Percentiles rank a stretch among this genome's conserved stretches.
Conservation (phyloP, 352 stramenopile genomes). For the Globisporangium solare region DNA sequence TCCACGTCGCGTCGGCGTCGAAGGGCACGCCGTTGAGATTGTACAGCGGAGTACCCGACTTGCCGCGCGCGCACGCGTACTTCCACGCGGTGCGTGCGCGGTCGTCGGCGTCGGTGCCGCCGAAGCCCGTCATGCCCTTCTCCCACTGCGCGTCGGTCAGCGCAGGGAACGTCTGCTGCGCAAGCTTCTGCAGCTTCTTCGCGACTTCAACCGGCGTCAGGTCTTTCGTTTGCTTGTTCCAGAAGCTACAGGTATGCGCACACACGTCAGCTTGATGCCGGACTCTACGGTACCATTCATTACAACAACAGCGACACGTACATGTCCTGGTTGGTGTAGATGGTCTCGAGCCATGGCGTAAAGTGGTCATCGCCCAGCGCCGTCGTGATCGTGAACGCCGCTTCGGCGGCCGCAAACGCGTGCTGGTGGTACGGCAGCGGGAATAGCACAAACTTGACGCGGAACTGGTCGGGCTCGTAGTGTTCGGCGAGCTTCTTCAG, state of each 20-base stretch:
- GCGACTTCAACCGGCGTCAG: constrained; percentile 62
- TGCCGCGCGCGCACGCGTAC: constrained; percentile 70
- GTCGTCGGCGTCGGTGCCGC: constrained; percentile 62
- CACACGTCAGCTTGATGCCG: no score
- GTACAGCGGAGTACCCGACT: constrained; percentile 75
- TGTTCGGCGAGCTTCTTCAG: constrained; percentile 53
- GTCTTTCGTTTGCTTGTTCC: constrained; percentile 81
- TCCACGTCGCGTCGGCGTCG: constrained; percentile 38
- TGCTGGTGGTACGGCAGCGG: constrained; percentile 77
- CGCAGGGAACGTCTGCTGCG: constrained; percentile 59
- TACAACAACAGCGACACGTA: constrained; percentile 19
- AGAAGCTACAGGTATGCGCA: constrained; percentile 37
- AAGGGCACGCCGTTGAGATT: constrained; percentile 76
- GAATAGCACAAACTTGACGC: constrained; percentile 71
- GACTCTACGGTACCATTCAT: no score
- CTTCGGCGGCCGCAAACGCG: constrained; percentile 58
- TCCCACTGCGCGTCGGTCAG: constrained; percentile 65
- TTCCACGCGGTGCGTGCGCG: constrained; percentile 67
- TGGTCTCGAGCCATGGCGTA: constrained; percentile 66
- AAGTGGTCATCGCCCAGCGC: constrained; percentile 54
- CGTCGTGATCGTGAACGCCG: constrained; percentile 59
- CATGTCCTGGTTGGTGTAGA: constrained; percentile 77
- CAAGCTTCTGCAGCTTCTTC: constrained; percentile 49
- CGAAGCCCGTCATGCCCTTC: constrained; percentile 68
- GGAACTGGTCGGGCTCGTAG: constrained; percentile 55